Evolutionary conservation across 352 stramenopile genomes (phyloP).

Genomic region (Phytophthora sojae): DNA sequence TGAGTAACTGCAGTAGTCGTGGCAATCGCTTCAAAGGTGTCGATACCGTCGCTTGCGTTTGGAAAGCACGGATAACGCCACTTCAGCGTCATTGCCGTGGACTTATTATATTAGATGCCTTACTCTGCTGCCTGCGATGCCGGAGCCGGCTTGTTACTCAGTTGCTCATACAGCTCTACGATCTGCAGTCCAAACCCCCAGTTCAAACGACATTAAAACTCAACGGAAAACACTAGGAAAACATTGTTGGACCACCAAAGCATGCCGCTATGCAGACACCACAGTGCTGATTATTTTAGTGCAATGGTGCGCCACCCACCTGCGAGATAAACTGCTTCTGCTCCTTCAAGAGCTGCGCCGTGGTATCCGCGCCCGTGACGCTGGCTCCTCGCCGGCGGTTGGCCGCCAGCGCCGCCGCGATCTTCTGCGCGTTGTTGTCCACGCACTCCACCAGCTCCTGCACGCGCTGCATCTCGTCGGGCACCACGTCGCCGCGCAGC

Average conservation of each 20-base stretch:
- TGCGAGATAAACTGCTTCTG: constrained; percentile 59
- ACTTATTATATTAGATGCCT: background rate
- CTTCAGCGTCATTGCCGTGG: background rate
- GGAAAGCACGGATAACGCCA: background rate
- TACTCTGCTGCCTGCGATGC: constrained; percentile 1
- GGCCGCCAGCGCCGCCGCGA: constrained; percentile 58
- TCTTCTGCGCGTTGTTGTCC: constrained; percentile 77
- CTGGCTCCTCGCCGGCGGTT: constrained; percentile 38
- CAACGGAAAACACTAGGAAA: background rate
- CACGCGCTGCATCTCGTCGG: constrained; percentile 58
- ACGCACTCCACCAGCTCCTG: constrained; percentile 76
- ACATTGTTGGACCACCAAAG: too few relatives aligned
- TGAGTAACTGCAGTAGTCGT: too few relatives aligned
- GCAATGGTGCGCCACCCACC: constrained; percentile 16
- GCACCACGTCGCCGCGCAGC: constrained; percentile 29
- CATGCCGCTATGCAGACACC: too few relatives aligned
- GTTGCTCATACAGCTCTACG: constrained; percentile 43
- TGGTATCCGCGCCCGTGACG: constrained; percentile 35
- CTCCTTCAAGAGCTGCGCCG: constrained; percentile 66
- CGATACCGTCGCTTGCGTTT: too few relatives aligned
- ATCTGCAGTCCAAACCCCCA: constrained; percentile 31
- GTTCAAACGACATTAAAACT: background rate
- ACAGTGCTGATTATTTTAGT: too few relatives aligned
- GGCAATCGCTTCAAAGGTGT: too few relatives aligned
- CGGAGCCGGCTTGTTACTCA: constrained; percentile 42